Conservation (phyloP, 2,329 filamentous ascomycete genomes). For the Epichloe amarillans region DNA sequence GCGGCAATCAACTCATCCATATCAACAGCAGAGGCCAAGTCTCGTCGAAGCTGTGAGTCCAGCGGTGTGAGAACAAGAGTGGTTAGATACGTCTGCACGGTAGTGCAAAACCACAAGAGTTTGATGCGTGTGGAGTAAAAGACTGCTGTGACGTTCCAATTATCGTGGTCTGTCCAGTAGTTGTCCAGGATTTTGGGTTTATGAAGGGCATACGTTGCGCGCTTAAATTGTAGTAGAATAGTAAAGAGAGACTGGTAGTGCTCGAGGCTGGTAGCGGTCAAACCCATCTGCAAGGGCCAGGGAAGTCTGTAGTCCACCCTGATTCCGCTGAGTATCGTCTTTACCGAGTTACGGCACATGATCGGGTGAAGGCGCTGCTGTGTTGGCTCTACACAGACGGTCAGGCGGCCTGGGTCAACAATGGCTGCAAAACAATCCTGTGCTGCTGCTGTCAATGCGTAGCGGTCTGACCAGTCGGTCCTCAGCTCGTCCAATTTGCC, state of each 20-base stretch:
- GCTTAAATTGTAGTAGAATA: slow-evolving; percentile 63
- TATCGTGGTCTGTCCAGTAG: slow-evolving; percentile 22
- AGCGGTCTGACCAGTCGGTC: slow-evolving; percentile 64
- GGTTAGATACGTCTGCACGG: slow-evolving; percentile 62
- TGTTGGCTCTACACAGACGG: slow-evolving; percentile 37
- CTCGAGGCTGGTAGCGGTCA: slow-evolving; percentile 49
- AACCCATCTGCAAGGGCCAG: slow-evolving; percentile 57
- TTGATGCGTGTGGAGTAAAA: slow-evolving; percentile 53
- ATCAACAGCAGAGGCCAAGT: slow-evolving; percentile 50
- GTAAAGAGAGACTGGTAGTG: slow-evolving; percentile 63
- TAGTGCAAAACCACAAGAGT: slow-evolving; percentile 66
- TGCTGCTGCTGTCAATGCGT: slow-evolving; percentile 63
- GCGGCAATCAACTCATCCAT: slow-evolving; percentile 69
- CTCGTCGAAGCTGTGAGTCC: slow-evolving; percentile 38
- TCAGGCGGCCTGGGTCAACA: slow-evolving; percentile 49
- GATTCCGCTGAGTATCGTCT: slow-evolving; percentile 43
- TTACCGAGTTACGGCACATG: slow-evolving; percentile 43
- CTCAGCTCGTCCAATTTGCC: slow-evolving; percentile 53
- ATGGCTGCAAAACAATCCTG: slow-evolving; percentile 53
- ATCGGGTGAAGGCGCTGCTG: slow-evolving; percentile 28
- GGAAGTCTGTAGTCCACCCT: slow-evolving; percentile 54
- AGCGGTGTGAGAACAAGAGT: slow-evolving; percentile 56
- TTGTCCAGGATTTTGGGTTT: slow-evolving; percentile 33
- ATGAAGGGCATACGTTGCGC: slow-evolving; percentile 55
- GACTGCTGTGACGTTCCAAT: slow-evolving; percentile 28